These are phyloP conservation scores for Drechslerella coelobrocha DNA, from an alignment of 2,329 filamentous ascomycete species.

Conservation along the genomic window DNA sequence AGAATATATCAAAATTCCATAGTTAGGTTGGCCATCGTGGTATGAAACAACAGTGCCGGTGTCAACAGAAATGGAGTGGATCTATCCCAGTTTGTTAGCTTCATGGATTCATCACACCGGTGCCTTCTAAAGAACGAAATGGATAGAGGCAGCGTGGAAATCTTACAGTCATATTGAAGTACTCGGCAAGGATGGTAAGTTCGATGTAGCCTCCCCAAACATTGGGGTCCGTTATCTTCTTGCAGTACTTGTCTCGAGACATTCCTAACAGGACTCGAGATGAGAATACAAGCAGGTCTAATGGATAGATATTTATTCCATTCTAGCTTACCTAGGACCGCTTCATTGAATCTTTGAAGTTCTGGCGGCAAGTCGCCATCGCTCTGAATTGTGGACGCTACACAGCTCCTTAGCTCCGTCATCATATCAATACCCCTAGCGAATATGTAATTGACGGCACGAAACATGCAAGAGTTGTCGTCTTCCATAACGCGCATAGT, in stretches of 20 bases:
- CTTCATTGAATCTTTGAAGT: conserved; percentile 74
- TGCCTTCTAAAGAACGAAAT: background rate
- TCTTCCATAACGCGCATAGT: conserved; percentile 83
- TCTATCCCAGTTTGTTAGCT: conserved; percentile 43
- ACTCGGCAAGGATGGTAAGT: conserved; percentile 79
- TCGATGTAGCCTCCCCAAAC: conserved; percentile 94
- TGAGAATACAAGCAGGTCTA: conserved; percentile 44
- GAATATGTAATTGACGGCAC: conserved; percentile 82
- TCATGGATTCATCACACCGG: background rate
- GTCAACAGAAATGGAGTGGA: conserved; percentile 54
- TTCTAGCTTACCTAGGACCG: conserved; percentile 71
- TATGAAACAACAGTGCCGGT: conserved; percentile 69
- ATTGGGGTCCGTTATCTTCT: conserved; percentile 78
- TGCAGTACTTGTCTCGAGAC: conserved; percentile 70
- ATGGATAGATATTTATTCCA: background rate
- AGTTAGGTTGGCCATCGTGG: conserved; percentile 63
- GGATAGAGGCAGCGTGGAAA: conserved; percentile 63
- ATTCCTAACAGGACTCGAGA: conserved; percentile 16
- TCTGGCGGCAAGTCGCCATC: conserved; percentile 60
- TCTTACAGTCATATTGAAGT: conserved; percentile 77
- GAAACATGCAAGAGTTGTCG: conserved; percentile 93
- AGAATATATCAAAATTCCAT: conserved; percentile 83
- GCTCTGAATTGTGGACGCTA: conserved; percentile 76
- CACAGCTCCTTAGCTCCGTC: conserved; percentile 75
- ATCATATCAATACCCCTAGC: conserved; percentile 69